Evolutionary conservation across 345 rosid species (phyloP), one percentile per base, ranked within the genome.

Genomic region (Carallia pectinifolia): DNA sequence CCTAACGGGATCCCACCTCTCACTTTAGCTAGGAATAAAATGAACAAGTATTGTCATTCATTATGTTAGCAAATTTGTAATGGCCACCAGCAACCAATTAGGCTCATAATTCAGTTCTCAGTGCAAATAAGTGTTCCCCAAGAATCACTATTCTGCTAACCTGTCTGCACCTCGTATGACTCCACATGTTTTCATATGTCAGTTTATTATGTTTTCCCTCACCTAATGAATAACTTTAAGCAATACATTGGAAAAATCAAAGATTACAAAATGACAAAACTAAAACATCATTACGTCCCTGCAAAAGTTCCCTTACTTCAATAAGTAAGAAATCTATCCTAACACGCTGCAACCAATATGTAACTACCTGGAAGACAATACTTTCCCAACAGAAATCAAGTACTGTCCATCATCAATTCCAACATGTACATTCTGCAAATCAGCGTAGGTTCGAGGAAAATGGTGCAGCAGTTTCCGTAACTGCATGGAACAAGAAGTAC

Each of bases 371-470:
- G 99, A 95, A 77, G 97, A 88, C 47, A 85, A 58, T 67, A 89
- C 59, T 78, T 81, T 87, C 56, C 98, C 98, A 78, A 90, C 83
- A 73, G 93, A 92, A 65, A 92, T 90, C 77, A 92, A 79, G 84
- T 95, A 87, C 76, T 92, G 93, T 47, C 98, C 97, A 83, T 90
- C 97, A 66, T 83, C 84, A 60, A 92, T 79, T 72, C 87, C 94
- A 79, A 75, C 77, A 33, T 82, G 91, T 17, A 93, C 91, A 72
- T 92, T 95, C 81, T 82, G 93, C 74, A 90, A 82, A 82, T 92
- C 98, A 54, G 87, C 99, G 81, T 92, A 92, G 78, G 94, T 89
- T 73, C 92, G 86, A 75, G 99, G 98, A 79, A 92, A 95, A 85
- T 92, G 97, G 82, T 89, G 91, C 68, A 88, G 75, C 75, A 95